Conservation (phyloP, 768 basidiomycete species). For the Leccinum disarticulatum region DNA sequence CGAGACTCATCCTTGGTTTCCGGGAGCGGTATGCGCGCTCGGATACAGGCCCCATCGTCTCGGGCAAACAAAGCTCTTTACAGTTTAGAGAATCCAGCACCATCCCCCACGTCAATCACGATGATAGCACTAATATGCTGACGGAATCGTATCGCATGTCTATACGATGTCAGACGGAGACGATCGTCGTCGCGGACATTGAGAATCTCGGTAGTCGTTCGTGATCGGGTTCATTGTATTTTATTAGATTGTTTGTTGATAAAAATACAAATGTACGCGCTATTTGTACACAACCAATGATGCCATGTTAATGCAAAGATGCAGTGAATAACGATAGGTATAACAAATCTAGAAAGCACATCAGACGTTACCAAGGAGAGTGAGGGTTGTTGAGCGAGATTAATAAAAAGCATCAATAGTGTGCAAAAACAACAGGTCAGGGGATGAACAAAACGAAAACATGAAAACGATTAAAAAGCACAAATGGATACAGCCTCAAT, state of each 20-base stretch:
- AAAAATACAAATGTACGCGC: constrained; percentile 19
- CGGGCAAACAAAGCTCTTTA: constrained; percentile 15
- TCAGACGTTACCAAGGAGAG: constrained; percentile 7
- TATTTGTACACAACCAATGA: constrained; percentile 9
- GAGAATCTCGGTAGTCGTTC: not conserved
- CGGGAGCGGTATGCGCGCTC: constrained; percentile 28
- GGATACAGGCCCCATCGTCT: constrained; percentile 11
- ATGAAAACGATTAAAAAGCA: not conserved
- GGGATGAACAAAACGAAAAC: not conserved
- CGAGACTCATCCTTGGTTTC: constrained; percentile 32
- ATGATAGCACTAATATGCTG: not conserved
- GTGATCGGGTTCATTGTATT: not conserved
- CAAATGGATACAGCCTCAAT: constrained; percentile 1
- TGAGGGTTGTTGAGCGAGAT: constrained; percentile 4
- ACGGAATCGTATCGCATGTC: constrained; percentile 5
- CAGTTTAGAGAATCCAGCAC: constrained; percentile 11
- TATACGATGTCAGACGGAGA: constrained; percentile 21
- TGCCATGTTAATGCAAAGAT: constrained; percentile 13
- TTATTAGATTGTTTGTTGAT: constrained; percentile 10
- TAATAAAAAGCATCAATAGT: constrained; percentile 17
- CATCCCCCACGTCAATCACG: not conserved
- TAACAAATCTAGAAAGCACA: constrained; percentile 1
- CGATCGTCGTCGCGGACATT: constrained; percentile 13
- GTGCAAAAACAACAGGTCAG: not conserved
- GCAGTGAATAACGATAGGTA: constrained; percentile 11